These are phyloP conservation scores for Ceratocystis destructans DNA, from an alignment of 2,329 filamentous ascomycete species.

Conservation along the genomic window DNA sequence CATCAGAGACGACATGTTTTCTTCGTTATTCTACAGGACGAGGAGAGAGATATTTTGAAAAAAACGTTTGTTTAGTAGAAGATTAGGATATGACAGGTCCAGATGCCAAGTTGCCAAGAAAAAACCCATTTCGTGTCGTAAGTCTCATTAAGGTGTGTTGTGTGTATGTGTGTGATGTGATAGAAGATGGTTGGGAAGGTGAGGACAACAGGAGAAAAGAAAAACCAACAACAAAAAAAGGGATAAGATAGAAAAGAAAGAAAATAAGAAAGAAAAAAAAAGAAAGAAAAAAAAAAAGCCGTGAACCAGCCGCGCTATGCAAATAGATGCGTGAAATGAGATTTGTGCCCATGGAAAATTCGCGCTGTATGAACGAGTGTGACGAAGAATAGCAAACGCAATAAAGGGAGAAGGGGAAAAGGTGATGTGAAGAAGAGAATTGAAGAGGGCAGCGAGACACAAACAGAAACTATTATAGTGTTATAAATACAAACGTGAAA, in stretches of 20 bases:
- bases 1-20: background rate
- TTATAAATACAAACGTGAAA: conserved; percentile 16
- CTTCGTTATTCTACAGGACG: background rate
- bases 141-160: conserved; percentile 13
- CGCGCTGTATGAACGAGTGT: conserved; percentile 14
- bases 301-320: conserved; percentile 14
- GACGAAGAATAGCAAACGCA: conserved; percentile 10
- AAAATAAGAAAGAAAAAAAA: background rate
- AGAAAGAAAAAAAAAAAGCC: conserved; percentile 8
- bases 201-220: background rate
- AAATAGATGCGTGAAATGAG: conserved; percentile 13
- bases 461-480: conserved; percentile 15
- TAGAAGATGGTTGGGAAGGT: background rate
- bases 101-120: conserved; percentile 8
- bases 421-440: background rate
- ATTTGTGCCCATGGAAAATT: conserved; percentile 12
- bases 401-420: background rate
- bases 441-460: background rate
- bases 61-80: background rate
- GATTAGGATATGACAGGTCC: conserved; percentile 11
- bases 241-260: background rate
- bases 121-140: conserved; percentile 11
- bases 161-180: background rate
- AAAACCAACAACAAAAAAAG: background rate
- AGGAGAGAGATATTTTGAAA: background rate